Conservation (phyloP, 2,329 filamentous ascomycete genomes). For the Hirsutella minnesotensis region DNA sequence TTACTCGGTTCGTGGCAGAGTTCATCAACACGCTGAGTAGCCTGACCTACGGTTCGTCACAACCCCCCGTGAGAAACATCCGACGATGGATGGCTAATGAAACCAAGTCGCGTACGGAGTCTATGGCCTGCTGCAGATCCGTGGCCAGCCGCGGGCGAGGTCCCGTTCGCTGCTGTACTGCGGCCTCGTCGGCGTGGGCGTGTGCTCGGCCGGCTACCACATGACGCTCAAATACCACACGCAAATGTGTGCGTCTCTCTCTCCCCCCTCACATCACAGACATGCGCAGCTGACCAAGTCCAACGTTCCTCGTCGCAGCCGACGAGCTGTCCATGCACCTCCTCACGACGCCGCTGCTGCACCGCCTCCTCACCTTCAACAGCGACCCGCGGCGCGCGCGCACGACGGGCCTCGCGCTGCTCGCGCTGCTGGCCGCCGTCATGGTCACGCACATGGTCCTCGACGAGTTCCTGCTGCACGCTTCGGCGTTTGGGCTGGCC, state of each 20-base stretch:
- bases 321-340: slow-evolving; percentile 30
- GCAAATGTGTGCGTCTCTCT: slow-evolving; percentile 18
- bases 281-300: neutral
- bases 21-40: slow-evolving; percentile 33
- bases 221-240: slow-evolving; percentile 23
- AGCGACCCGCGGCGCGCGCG: slow-evolving; percentile 13
- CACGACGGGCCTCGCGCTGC: slow-evolving; percentile 10
- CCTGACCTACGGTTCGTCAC: slow-evolving; percentile 18
- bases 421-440: slow-evolving; percentile 16
- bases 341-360: slow-evolving; percentile 26
- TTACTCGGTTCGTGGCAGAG: slow-evolving; percentile 30
- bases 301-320: slow-evolving; percentile 11
- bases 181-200: slow-evolving; percentile 23
- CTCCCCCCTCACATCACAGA: neutral
- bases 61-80: neutral
- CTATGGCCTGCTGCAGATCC: slow-evolving; percentile 19
- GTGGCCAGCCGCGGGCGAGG: slow-evolving; percentile 9
- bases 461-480: slow-evolving; percentile 29
- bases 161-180: slow-evolving; percentile 22
- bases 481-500: slow-evolving; percentile 19
- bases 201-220: slow-evolving; percentile 20
- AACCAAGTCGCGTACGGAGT: slow-evolving; percentile 22
- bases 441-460: slow-evolving; percentile 29
- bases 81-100: neutral
- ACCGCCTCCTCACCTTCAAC: slow-evolving; percentile 25